Evolutionary conservation across 805 yeast genomes (phyloP).

Genomic region (Spathaspora sp.): DNA sequence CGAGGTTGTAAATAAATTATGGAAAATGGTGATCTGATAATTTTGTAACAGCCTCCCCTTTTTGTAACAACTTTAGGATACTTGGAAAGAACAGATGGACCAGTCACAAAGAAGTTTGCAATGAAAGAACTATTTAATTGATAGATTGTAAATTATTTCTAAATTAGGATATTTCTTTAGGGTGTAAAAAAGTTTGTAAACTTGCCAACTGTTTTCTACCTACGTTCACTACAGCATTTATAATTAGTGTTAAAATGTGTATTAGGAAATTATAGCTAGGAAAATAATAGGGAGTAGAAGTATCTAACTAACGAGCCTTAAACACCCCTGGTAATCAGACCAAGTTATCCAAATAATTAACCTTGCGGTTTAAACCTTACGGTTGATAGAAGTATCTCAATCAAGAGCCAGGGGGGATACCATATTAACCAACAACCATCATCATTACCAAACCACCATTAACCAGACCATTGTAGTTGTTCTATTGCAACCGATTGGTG

Average conservation of each 20-base stretch:
- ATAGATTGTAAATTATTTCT: no score
- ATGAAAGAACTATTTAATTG: no score
- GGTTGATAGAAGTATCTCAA: constrained; percentile 1
- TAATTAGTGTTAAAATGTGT: not conserved
- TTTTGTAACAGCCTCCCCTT: no score
- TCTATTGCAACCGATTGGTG: not conserved
- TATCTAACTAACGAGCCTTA: not conserved
- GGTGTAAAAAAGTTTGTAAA: no score
- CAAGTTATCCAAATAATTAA: not conserved
- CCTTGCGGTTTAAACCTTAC: no score
- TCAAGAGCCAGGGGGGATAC: not conserved
- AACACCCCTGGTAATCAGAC: not conserved
- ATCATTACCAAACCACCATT: not conserved
- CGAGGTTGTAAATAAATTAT: no score
- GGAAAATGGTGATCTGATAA: no score
- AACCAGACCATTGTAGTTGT: constrained; percentile 1
- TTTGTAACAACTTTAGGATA: no score
- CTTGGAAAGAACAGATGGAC: no score
- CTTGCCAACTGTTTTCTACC: no score
- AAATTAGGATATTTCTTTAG: no score
- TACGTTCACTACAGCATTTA: not conserved
- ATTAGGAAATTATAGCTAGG: not conserved
- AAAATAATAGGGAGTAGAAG: not conserved
- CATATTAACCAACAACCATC: not conserved
- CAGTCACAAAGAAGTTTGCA: no score